These are phyloP conservation scores for Xylogone sp. DNA, from an alignment of 2,329 filamentous ascomycete genomes.

Conservation along the genomic window DNA sequence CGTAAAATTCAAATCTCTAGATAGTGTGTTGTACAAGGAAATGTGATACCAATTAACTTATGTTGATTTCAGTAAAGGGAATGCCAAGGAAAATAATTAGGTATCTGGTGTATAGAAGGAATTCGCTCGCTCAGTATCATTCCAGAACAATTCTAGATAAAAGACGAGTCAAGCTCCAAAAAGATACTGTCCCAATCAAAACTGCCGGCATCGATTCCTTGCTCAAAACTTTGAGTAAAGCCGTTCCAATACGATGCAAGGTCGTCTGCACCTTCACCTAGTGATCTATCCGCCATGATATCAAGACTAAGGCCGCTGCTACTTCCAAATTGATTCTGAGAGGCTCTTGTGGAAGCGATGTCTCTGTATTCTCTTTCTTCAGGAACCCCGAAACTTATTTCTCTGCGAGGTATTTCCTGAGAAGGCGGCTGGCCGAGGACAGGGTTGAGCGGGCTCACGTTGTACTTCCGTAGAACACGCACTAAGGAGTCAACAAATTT, in stretches of 20 bases:
- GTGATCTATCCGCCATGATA: background rate
- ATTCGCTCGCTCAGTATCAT: too few relatives aligned
- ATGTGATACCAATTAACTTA: too few relatives aligned
- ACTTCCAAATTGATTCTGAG: too few relatives aligned
- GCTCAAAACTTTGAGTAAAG: constrained; percentile 8
- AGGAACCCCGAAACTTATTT: too few relatives aligned
- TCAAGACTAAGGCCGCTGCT: background rate
- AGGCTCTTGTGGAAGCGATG: too few relatives aligned
- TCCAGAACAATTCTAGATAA: constrained; percentile 2
- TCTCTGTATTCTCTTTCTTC: too few relatives aligned
- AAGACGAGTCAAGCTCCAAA: constrained; percentile 6
- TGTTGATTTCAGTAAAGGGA: too few relatives aligned
- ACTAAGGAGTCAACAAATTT: constrained; percentile 30
- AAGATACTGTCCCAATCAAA: constrained; percentile 9
- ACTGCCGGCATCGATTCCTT: constrained; percentile 4
- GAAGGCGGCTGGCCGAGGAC: background rate
- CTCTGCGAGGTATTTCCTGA: too few relatives aligned
- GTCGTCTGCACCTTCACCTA: background rate
- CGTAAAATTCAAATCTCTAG: too few relatives aligned
- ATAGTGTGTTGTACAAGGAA: too few relatives aligned
- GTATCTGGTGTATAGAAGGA: too few relatives aligned
- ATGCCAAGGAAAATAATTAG: too few relatives aligned
- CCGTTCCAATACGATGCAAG: constrained; percentile 5
- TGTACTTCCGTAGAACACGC: constrained; percentile 22
- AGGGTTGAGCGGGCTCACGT: constrained; percentile 1